A percentile compares a stretch with the other conserved stretches of the same genome.
These are phyloP conservation scores for Pilobolus umbonatus DNA, from an alignment of 192 early-diverging fungal genomes.

Conservation along the genomic window DNA sequence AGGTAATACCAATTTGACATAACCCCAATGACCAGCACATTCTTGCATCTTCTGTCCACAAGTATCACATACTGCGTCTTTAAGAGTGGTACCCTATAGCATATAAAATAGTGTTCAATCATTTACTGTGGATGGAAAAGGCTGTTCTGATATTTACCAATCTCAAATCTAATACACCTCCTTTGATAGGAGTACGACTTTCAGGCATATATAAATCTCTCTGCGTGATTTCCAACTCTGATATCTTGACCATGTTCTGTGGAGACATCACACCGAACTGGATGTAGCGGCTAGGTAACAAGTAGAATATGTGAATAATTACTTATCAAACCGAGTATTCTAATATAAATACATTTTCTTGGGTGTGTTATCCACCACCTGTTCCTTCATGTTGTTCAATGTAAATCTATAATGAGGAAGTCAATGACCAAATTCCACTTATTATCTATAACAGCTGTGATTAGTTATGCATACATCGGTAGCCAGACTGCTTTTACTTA, in stretches of 20 bases:
- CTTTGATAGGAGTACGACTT: slow-evolving; percentile 70
- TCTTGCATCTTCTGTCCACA: slow-evolving; percentile 82
- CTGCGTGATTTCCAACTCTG: slow-evolving; percentile 88
- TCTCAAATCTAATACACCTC: slow-evolving; percentile 87
- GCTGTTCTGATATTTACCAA: no score
- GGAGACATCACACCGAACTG: slow-evolving; percentile 93
- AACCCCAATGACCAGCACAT: slow-evolving; percentile 97
- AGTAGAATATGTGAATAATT: neutral
- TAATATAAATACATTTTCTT: slow-evolving; percentile 66
- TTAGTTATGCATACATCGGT: no score
- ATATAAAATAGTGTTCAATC: no score
- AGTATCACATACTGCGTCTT: slow-evolving; percentile 81
- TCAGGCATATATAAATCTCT: slow-evolving; percentile 77
- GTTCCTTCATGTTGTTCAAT: slow-evolving; percentile 66
- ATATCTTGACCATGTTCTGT: slow-evolving; percentile 80
- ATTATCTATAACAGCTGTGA: no score
- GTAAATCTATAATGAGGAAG: neutral
- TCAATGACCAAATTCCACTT: no score
- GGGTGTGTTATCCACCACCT: slow-evolving; percentile 60
- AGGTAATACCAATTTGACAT: slow-evolving; percentile 86
- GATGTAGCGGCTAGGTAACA: slow-evolving; percentile 68
- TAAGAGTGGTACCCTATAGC: slow-evolving; percentile 75
- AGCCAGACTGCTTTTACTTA: no score
- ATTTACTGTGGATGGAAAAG: no score
- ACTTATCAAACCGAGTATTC: neutral